Conservation (phyloP, 2,329 filamentous ascomycete species). For the Monilinia vaccinii-corymbosi region DNA sequence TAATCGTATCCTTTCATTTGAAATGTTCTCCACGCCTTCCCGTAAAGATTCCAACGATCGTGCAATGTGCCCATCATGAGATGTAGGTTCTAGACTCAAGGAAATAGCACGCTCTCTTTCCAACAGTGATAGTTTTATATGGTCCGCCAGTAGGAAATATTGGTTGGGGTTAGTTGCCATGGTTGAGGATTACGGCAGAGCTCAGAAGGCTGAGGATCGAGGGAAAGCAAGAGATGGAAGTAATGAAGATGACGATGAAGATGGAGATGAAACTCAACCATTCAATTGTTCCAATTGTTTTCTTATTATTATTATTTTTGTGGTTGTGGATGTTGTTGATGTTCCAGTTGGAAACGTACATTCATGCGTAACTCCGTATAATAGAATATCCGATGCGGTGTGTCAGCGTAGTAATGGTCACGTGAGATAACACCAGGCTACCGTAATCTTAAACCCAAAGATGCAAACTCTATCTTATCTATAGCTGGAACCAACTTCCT, state of each 20-base stretch:
- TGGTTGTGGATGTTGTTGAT: background rate
- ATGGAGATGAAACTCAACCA: no score
- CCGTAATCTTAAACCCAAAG: background rate
- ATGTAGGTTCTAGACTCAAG: slow-evolving; percentile 59
- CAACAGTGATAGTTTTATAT: slow-evolving; percentile 90
- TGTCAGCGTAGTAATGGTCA: background rate
- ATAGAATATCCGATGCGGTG: background rate
- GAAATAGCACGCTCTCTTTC: slow-evolving; percentile 82
- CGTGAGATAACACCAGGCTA: background rate
- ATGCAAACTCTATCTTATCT: background rate
- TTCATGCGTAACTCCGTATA: background rate
- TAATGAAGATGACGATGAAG: no score
- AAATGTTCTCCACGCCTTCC: slow-evolving; percentile 65
- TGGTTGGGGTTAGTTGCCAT: slow-evolving; percentile 56
- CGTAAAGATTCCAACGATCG: slow-evolving; percentile 80
- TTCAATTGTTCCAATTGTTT: background rate
- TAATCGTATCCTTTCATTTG: slow-evolving; percentile 54
- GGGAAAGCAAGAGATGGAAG: no score
- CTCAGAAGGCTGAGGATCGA: background rate
- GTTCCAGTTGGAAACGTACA: background rate
- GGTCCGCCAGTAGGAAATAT: slow-evolving; percentile 87
- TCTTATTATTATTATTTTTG: background rate
- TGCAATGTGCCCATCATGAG: slow-evolving; percentile 82
- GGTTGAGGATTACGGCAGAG: slow-evolving; percentile 13
- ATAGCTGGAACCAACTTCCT: no score